Evolutionary conservation across 2,329 filamentous ascomycete species (phyloP).

Genomic region (Fusarium sublunatum): DNA sequence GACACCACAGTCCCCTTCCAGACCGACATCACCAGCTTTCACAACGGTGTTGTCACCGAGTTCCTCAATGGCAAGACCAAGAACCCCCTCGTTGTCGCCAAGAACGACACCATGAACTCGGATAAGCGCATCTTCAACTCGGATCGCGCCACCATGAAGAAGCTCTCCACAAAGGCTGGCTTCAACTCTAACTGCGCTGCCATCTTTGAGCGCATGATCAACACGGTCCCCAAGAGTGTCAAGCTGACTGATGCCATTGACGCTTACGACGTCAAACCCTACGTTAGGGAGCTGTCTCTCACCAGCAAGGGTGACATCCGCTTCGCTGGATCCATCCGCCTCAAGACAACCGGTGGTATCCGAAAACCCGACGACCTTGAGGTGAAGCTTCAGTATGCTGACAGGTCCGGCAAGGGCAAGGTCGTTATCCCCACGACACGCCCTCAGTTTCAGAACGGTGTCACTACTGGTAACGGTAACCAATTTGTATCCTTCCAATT

Average conservation of each 20-base stretch:
- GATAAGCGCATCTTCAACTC: constrained; percentile 58
- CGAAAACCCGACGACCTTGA: constrained; percentile 40
- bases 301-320: constrained; percentile 42
- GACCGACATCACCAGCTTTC: constrained; percentile 54
- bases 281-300: constrained; percentile 45
- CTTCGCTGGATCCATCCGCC: constrained; percentile 45
- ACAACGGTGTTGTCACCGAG: constrained; percentile 57
- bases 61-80: constrained; percentile 56
- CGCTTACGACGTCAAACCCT: constrained; percentile 49
- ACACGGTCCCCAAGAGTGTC: constrained; percentile 49
- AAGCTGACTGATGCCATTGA: constrained; percentile 46
- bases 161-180: constrained; percentile 45
- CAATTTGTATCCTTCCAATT: constrained; percentile 50
- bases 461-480: constrained; percentile 39
- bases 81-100: constrained; percentile 56
- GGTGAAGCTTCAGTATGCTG: constrained; percentile 37
- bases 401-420: constrained; percentile 19
- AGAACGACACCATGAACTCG: constrained; percentile 54
- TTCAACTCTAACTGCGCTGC: constrained; percentile 52
- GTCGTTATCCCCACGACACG: neutral
- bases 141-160: constrained; percentile 59
- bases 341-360: constrained; percentile 27
- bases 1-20: constrained; percentile 51
- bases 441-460: constrained; percentile 21
- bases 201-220: constrained; percentile 51